These are phyloP conservation scores for Pseudomicrostroma phylloplanum DNA, from an alignment of 1,284 basidiomycete genomes.

Conservation along the genomic window DNA sequence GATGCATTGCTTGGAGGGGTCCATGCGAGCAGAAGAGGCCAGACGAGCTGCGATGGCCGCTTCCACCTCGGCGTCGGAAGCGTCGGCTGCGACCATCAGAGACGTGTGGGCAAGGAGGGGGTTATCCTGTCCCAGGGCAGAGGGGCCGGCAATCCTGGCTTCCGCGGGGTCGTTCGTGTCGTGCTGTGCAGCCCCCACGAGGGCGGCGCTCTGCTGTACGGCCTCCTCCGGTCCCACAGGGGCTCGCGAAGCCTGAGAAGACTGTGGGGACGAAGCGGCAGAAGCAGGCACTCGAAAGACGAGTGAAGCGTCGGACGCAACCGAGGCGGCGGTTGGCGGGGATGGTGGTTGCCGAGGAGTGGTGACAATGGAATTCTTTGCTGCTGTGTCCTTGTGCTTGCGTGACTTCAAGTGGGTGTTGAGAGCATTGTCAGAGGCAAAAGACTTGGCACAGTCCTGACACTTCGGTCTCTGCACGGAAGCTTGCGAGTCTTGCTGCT, in stretches of 20 bases:
- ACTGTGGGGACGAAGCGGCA: not conserved
- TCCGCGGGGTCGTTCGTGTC: too few species aligned
- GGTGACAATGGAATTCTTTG: not conserved
- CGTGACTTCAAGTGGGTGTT: conserved; percentile 79
- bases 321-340: not conserved
- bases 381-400: conserved; percentile 74
- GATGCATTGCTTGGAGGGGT: conserved; percentile 54
- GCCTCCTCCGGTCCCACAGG: too few species aligned
- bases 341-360: not conserved
- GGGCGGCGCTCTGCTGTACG: too few species aligned
- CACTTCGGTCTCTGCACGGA: not conserved
- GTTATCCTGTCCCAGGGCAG: not conserved
- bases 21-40: conserved; percentile 38
- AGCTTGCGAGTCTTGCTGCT: conserved; percentile 53
- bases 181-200: too few species aligned
- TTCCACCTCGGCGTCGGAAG: conserved; percentile 41
- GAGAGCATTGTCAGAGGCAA: conserved; percentile 83
- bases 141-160: too few species aligned
- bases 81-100: conserved; percentile 23
- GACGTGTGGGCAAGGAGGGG: not conserved
- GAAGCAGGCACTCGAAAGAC: not conserved
- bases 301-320: not conserved
- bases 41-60: conserved; percentile 40
- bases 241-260: too few species aligned
- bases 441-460: conserved; percentile 64